Base-by-base conservation (phyloP, 495 filamentous ascomycete genomes). In the Neurospora africana region DNA sequence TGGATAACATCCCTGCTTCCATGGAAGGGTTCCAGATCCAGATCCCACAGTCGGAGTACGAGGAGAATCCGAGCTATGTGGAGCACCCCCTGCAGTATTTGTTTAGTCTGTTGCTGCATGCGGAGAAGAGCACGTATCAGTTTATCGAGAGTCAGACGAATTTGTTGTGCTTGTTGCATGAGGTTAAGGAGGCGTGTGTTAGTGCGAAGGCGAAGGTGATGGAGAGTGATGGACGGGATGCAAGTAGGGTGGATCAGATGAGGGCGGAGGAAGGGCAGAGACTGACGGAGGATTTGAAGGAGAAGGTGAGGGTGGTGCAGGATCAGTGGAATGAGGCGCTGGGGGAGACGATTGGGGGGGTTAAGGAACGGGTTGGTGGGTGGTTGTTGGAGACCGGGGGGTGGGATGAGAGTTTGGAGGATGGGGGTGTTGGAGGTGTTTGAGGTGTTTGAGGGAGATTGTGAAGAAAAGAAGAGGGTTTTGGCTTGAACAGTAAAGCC, bases 61-160 rank as follows among this genome's bases (percentile, higher is more conserved):
- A 89, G 13, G 95, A 99, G 83, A 97, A 94, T 76, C 94, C 93
- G 0, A 84, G 82, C 41, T 98, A 97, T 77, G 83, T 88, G 70
- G 81, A 86, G 0, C 90, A 92, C 78, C 95, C 95, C 41, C 76
- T 97, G 77, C 92, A 97, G 80, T 99, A 99, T 75, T 86, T 99
- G 2, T 92, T 93, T 76, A 89, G 87, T 33, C 84, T 98, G 70
- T 85, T 99, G 21, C 84, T 87, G 19, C 94, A 97, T 76, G 92
- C 94, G 5, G 93, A 95, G 80, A 95, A 93, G 81, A 91, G 89
- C 69, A 93, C 92, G 33, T 97, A 97, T 77, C 95, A 97, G 81
- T 98, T 95, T 81, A 98, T 99, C 73, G 95, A 99, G 83, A 90
- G 87, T 4, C 95, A 99, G 85, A 94, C 88, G 30, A 98, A 99